These are phyloP conservation scores for Cercospora canescens DNA, from an alignment of 2,329 filamentous ascomycete genomes.

Conservation along the genomic window DNA sequence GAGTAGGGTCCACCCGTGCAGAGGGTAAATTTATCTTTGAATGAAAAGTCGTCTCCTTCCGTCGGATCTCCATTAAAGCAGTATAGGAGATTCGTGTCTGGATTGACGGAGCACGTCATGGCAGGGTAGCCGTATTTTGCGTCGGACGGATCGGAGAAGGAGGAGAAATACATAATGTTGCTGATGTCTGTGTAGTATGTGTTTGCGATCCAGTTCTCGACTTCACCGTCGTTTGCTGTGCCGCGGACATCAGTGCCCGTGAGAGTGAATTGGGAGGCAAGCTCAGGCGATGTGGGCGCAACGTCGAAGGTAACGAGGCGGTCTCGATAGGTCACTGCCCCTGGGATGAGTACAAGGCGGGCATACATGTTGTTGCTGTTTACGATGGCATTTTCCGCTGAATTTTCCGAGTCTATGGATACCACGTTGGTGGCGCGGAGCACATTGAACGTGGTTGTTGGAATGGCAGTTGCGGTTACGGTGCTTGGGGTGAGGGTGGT, in stretches of 20 bases:
- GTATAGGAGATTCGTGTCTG: not conserved
- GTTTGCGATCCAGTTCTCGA: not conserved
- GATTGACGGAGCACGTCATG: not conserved
- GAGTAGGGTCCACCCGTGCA: not conserved
- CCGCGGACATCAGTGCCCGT: not conserved
- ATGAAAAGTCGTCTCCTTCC: not conserved
- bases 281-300: not conserved
- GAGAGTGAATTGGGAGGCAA: not conserved
- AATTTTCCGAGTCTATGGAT: not conserved
- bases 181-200: not conserved
- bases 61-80: not conserved
- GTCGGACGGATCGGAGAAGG: not conserved
- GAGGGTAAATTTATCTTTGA: not conserved
- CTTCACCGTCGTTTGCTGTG: not conserved
- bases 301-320: not conserved
- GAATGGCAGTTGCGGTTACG: not conserved
- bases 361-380: slow-evolving; percentile 1
- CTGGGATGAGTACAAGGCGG: not conserved
- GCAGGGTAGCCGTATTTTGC: not conserved
- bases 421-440: not conserved
- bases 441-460: not conserved
- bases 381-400: not conserved
- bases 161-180: not conserved
- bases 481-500: not conserved
- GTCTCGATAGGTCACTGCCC: no score